Conservation (phyloP, 108 stramenopile species). For the Parmales sp. region DNA sequence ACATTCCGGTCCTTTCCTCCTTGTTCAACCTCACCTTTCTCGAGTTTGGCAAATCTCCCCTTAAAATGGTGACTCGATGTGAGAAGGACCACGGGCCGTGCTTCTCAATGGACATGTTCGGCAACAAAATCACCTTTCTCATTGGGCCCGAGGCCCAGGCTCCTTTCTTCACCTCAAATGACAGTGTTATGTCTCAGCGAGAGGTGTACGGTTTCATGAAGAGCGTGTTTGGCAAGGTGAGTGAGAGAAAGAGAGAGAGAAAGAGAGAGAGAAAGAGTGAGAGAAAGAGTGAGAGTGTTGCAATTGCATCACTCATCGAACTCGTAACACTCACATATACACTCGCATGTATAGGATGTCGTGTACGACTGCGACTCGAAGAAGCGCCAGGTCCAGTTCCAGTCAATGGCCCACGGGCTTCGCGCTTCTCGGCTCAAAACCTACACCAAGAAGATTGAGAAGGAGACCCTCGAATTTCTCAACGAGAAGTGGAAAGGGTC, state of each 20-base stretch:
- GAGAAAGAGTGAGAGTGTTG: neutral
- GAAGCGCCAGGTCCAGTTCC: conserved; percentile 91
- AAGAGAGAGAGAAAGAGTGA: neutral
- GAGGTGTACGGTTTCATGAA: conserved; percentile 96
- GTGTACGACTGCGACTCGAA: conserved; percentile 92
- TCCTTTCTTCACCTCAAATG: conserved; percentile 85
- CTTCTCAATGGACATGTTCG: conserved; percentile 61
- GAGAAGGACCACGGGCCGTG: conserved; percentile 74
- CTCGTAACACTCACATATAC: too few species aligned
- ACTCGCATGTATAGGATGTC: too few species aligned
- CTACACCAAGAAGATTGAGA: conserved; percentile 90
- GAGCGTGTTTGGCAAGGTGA: conserved; percentile 84
- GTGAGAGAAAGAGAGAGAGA: neutral
- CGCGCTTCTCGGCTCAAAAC: conserved; percentile 75
- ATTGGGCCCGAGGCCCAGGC: conserved; percentile 92
- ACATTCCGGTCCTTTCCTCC: too few species aligned
- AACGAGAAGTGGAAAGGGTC: conserved; percentile 47
- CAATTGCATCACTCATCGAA: too few species aligned
- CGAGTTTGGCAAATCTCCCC: conserved; percentile 78
- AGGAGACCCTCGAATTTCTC: conserved; percentile 72
- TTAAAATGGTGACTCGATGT: conserved; percentile 76
- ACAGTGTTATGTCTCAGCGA: conserved; percentile 84
- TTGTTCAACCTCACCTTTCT: conserved; percentile 18
- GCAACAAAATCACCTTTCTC: conserved; percentile 88
- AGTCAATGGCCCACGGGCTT: conserved; percentile 86